Conservation (phyloP, 805 yeast species). For the Spathaspora gorwiae region DNA sequence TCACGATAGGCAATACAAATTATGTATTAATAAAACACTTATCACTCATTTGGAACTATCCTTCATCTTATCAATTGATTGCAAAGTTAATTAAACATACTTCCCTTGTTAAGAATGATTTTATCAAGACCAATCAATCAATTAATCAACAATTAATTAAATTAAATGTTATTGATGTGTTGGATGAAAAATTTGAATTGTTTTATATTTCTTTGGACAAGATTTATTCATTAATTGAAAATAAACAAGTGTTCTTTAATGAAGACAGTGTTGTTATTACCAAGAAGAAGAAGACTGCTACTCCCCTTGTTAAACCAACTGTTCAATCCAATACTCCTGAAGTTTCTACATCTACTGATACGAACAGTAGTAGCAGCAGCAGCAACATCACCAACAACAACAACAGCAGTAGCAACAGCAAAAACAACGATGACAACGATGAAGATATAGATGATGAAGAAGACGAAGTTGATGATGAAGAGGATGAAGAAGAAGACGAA, state of each 20-base stretch:
- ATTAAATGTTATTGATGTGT: constrained; percentile 14
- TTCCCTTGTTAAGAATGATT: constrained; percentile 12
- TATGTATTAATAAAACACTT: constrained; percentile 29
- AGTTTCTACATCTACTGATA: too few relatives aligned
- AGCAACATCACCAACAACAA: background rate
- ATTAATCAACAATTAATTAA: constrained; percentile 21
- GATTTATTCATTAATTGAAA: constrained; percentile 17
- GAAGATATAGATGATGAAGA: constrained; percentile 1
- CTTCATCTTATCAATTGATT: constrained; percentile 40
- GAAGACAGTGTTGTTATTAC: background rate
- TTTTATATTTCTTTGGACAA: constrained; percentile 23
- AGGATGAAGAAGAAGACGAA: constrained; percentile 3
- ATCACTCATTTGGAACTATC: constrained; percentile 33
- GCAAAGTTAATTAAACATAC: constrained; percentile 20
- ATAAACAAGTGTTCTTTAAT: constrained; percentile 15
- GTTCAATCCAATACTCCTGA: too few relatives aligned
- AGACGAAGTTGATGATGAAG: constrained; percentile 2
- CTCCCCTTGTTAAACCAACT: background rate
- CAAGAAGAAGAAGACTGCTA: background rate
- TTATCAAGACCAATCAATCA: constrained; percentile 12
- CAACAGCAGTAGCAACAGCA: background rate
- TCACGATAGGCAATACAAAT: constrained; percentile 9
- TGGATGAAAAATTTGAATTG: constrained; percentile 15
- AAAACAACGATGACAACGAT: background rate
- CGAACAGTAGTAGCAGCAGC: too few relatives aligned